Percentiles rank a stretch among this genome's conserved stretches.
Evolutionary conservation across 192 early-diverging fungal genomes (phyloP).

Genomic region (Pecoramyces ruminantium): DNA sequence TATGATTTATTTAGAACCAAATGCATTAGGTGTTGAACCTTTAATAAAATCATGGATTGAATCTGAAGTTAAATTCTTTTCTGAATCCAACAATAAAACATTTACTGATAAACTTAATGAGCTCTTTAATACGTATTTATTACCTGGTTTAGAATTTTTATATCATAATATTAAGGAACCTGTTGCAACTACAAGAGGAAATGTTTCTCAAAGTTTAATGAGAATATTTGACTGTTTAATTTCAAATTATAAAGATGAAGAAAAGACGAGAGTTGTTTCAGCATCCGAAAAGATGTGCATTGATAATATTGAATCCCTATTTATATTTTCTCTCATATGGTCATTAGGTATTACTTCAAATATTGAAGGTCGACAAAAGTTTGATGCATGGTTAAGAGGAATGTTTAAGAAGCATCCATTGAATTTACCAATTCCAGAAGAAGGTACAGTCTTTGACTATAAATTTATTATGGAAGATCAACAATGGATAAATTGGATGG

Average conservation of each 20-base stretch:
- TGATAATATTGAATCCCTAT: constrained; percentile 17
- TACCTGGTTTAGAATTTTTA: constrained; percentile 21
- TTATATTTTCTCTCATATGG: constrained; percentile 32
- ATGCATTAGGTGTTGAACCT: constrained; percentile 27
- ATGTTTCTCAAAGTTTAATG: constrained; percentile 23
- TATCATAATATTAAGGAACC: constrained; percentile 27
- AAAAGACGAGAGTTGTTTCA: constrained; percentile 9
- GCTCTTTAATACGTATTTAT: constrained; percentile 23
- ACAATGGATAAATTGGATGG: constrained; percentile 3
- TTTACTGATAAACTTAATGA: constrained; percentile 2
- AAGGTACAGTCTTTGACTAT: constrained; percentile 29
- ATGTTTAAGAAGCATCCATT: constrained; percentile 12
- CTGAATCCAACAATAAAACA: constrained; percentile 10
- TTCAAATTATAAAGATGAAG: constrained; percentile 13
- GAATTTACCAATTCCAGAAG: constrained; percentile 18
- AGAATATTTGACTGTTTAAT: constrained; percentile 33
- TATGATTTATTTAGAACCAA: constrained; percentile 44
- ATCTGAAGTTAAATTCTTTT: constrained; percentile 11
- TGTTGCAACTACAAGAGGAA: constrained; percentile 24
- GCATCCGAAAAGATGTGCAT: not conserved
- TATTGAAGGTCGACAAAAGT: constrained; percentile 22
- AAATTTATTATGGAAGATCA: constrained; percentile 17
- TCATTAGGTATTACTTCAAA: constrained; percentile 26
- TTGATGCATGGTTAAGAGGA: constrained; percentile 12
- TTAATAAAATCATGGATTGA: constrained; percentile 36